Base-by-base conservation (phyloP, 2,329 filamentous ascomycete species). In the Neophaeococcomyces mojaviensis region DNA sequence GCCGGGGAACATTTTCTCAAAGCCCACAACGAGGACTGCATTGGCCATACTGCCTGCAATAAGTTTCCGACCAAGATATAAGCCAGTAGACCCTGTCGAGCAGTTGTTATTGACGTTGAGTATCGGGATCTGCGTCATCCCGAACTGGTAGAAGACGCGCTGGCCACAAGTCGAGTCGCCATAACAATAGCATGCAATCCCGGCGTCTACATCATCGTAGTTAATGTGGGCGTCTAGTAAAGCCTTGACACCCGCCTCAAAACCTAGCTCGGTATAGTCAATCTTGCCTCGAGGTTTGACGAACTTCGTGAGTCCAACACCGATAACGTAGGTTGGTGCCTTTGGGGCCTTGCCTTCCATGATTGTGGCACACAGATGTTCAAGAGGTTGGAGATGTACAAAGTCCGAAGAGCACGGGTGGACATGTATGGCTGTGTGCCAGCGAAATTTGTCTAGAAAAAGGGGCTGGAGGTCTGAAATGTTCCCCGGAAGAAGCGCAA, bases 51-150 rank as follows among this genome's bases (percentile, higher is more conserved):
- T 89, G 58, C 86, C 77, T 6, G 80, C 75, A 58, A 96, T 82
- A 64, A 94, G 76, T 43, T 82, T 87, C 26, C 88, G 76, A 2
- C 77, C 92, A 77, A 97, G 84, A 62, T 82, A 82, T 48, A 97
- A 71, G 7, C 90, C 92, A 0, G 90, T 95, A 4, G 84, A 88
- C 13, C 90, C 92, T 0, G 90, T 97, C 3, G 86, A 87, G 75
- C 90, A 97, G 73, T 96, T 96, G 76, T 97, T 97, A 78, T 96
- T 97, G 62, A 95, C 88, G 62, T 97, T 97, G 75, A 94, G 89
- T 64, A 97, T 88, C 60, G 90, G 90, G 58, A 97, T 96, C 61
- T 84, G 77, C 34, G 89, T 96, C 83, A 97, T 89, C 71, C 90
- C 92, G 66, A 97, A 96, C 70, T 97, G 90, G 71, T 97, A 97